A percentile compares a stretch with the other conserved stretches of the same genome.
phyloP scores from a whole-genome alignment of 345 rosid genomes.

The Gossypium bickii region DNA sequence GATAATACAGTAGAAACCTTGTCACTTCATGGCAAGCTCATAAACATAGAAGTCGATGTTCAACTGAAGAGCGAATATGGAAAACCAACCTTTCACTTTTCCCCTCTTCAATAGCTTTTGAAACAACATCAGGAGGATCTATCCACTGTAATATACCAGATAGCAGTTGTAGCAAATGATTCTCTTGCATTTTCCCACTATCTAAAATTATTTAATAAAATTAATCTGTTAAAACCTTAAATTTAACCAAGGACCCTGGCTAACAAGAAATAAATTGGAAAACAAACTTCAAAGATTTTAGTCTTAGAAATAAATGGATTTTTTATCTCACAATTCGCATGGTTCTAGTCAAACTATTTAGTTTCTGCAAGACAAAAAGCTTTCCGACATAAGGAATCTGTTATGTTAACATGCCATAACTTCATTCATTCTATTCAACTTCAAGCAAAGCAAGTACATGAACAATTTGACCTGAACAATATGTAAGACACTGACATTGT shows the following conservation, averaged over 20 bases:
- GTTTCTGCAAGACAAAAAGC: slow-evolving; percentile 10
- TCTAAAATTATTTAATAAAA: slow-evolving; percentile 51
- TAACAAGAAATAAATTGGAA: neutral
- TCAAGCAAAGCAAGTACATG: neutral
- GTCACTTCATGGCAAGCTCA: slow-evolving; percentile 19
- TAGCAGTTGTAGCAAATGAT: slow-evolving; percentile 74
- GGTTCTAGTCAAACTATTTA: neutral
- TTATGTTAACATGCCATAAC: slow-evolving; percentile 7
- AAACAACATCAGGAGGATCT: slow-evolving; percentile 77
- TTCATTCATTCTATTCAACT: neutral
- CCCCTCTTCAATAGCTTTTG: slow-evolving; percentile 79
- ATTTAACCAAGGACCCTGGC: neutral
- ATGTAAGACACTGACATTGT: neutral
- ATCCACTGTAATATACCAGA: slow-evolving; percentile 89
- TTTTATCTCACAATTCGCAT: slow-evolving; percentile 11
- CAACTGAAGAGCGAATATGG: slow-evolving; percentile 14
- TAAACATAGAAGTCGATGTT: slow-evolving; percentile 23
- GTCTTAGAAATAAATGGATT: neutral
- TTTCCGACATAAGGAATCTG: neutral
- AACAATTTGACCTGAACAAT: neutral
- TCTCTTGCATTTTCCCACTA: slow-evolving; percentile 63
- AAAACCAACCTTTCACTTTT: slow-evolving; percentile 74
- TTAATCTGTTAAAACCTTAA: slow-evolving; percentile 24
- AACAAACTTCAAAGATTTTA: neutral
- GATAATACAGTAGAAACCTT: slow-evolving; percentile 20